Percentiles rank a stretch among this genome's conserved stretches.
These are phyloP conservation scores for Vicia villosa DNA, from an alignment of 306 rosid species.

Conservation along the genomic window DNA sequence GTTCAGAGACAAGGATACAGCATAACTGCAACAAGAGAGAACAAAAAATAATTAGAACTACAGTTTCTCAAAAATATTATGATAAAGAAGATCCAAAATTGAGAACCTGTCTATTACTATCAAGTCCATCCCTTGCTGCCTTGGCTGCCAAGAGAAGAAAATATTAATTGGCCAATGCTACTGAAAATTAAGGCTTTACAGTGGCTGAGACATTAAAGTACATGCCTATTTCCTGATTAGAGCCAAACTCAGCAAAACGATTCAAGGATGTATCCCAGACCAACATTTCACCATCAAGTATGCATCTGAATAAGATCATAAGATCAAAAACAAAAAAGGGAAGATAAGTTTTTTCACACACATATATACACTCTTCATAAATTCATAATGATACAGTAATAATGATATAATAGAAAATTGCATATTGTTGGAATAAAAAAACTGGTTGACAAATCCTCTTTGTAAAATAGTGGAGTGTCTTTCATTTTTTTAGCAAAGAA, in stretches of 20 bases:
- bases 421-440: neutral
- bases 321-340: neutral
- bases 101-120: constrained; percentile 80
- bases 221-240: constrained; percentile 92
- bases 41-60: constrained; percentile 15
- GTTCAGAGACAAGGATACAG: constrained; percentile 72
- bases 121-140: constrained; percentile 94
- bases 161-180: constrained; percentile 17
- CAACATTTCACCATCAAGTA: constrained; percentile 99
- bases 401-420: neutral
- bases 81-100: constrained; percentile 14
- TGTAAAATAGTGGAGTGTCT: neutral
- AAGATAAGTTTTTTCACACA: neutral
- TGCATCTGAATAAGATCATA: constrained; percentile 79
- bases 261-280: constrained; percentile 90
- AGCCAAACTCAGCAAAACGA: constrained; percentile 94
- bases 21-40: constrained; percentile 76
- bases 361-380: neutral
- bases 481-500: neutral
- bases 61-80: constrained; percentile 27
- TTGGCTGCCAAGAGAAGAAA: constrained; percentile 62
- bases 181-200: constrained; percentile 21
- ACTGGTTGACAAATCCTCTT: neutral
- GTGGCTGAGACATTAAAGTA: neutral
- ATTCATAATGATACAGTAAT: neutral